Base-by-base conservation (phyloP, 2,329 filamentous ascomycete species). In the Cordyceps tenuipes region DNA sequence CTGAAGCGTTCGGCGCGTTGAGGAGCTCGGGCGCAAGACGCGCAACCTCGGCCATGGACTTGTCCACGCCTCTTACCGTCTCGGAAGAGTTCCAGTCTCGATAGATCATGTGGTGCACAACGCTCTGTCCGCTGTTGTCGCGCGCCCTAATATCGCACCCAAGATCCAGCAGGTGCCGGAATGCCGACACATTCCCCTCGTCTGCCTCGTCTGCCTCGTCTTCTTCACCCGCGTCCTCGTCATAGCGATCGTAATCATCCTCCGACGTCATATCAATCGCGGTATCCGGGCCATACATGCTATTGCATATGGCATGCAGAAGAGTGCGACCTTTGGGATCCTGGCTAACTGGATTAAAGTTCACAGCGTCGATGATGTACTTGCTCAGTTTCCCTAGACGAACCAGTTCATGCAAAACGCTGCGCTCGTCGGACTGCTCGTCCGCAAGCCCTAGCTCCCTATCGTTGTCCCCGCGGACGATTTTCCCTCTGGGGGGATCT, bases 51-150 rank as follows among this genome's bases (percentile, higher is more conserved):
- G 23, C 23, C 2, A 59, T 17, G n/a, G 48, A 51, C 15, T 52
- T 50, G 23, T 57, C 21, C 23, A 57, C 8, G 17, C 55, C 34
- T 50, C 12, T 26, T 4, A 52, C 39, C 56, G 19, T 44, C n/a
- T 26, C n/a, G 3, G 39, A 39, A 43, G 26, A 17, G 23, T 29
- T 44, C 47, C 48, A 59, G 3, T 19, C 52, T 6, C 34, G 31
- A n/a, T 54, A 60, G 9, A 54, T 39, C 51, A 55, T 55, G 17
- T 43, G 51, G 13, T 55, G 58, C n/a, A 60, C 31, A 10, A 60
- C 23, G 8, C 13, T 55, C 34, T 60, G 52, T 15, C 58, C 58
- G n/a, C 21, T 15, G 17, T n/a, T 49, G 44, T 60, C 50, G 19
- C 44, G 50, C 9, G 31, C 51, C 31, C 23, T 31, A 15, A 60